Conservation (phyloP, 2,329 filamentous ascomycete genomes). For the Fusarium clavum region DNA sequence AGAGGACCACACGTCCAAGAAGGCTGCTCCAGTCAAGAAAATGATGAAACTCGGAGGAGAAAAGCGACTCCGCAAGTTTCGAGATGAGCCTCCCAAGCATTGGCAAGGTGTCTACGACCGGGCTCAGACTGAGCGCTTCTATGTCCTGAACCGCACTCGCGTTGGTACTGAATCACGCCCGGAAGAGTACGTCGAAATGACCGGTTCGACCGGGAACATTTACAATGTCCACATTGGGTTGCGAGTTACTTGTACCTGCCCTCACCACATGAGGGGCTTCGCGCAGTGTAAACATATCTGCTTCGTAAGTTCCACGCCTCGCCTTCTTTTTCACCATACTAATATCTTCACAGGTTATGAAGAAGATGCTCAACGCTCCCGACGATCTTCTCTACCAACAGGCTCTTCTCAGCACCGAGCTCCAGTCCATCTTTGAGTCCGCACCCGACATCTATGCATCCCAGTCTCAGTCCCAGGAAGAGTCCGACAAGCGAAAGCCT, state of each 20-base stretch:
- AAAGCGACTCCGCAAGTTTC: conserved; percentile 53
- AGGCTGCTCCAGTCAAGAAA: background rate
- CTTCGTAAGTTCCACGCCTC: conserved; percentile 57
- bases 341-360: conserved; percentile 60
- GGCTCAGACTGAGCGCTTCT: too few species aligned
- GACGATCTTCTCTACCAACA: conserved; percentile 70
- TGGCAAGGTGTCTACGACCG: conserved; percentile 55
- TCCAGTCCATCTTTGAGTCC: conserved; percentile 67
- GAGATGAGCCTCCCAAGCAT: conserved; percentile 49
- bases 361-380: conserved; percentile 68
- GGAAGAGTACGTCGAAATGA: conserved; percentile 67
- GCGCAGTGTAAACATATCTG: conserved; percentile 75
- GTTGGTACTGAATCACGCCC: conserved; percentile 53
- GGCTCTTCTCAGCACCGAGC: conserved; percentile 68
- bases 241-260: conserved; percentile 67
- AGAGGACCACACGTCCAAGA: background rate
- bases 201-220: conserved; percentile 74
- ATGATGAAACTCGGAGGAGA: conserved; percentile 39
- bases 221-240: conserved; percentile 67
- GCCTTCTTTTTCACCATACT: background rate
- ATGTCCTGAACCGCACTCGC: conserved; percentile 55
- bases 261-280: conserved; percentile 62
- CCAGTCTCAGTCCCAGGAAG: conserved; percentile 54
- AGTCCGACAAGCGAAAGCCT: conserved; percentile 57
- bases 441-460: conserved; percentile 55